These are phyloP conservation scores for Acacia acuminata DNA, from an alignment of 306 rosid genomes.

Conservation along the genomic window DNA sequence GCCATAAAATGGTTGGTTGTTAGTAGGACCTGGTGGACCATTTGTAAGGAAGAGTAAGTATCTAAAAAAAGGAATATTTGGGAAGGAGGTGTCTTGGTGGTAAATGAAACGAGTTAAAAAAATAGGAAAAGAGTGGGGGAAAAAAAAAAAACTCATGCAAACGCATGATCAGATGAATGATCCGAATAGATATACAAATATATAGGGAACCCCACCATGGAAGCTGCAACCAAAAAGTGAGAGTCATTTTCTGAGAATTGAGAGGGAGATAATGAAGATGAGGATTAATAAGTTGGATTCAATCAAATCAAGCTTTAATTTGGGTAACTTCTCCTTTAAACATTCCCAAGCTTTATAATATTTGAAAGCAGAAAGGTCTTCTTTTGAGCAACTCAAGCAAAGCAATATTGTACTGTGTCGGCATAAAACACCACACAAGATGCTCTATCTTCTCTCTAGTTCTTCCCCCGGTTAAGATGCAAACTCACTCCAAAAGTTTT, in stretches of 20 bases:
- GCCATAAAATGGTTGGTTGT: constrained; percentile 51
- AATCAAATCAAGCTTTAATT: constrained; percentile 46
- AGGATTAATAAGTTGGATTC: constrained; percentile 14
- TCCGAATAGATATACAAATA: constrained; percentile 13
- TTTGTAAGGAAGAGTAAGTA: constrained; percentile 28
- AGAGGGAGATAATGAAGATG: constrained; percentile 29
- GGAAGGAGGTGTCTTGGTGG: constrained; percentile 16
- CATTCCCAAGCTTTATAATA: constrained; percentile 44
- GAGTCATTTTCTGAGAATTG: constrained; percentile 55
- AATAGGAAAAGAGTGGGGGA: too few relatives aligned
- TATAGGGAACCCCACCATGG: constrained; percentile 48
- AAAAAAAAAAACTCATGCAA: background rate
- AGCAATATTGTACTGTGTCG: constrained; percentile 42
- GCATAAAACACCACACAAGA: constrained; percentile 42
- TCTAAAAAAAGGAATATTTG: constrained; percentile 30
- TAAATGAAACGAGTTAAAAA: background rate
- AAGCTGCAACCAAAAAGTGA: constrained; percentile 36
- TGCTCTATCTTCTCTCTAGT: background rate
- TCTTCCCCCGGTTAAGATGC: too few relatives aligned
- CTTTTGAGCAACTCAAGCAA: constrained; percentile 32
- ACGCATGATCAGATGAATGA: background rate
- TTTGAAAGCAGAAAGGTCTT: constrained; percentile 41
- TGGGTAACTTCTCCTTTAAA: constrained; percentile 57
- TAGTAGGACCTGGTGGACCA: constrained; percentile 42
- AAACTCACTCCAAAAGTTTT: too few relatives aligned